phyloP scores from a whole-genome alignment of 257 asterid species.

The Gardenia jasminoides region DNA sequence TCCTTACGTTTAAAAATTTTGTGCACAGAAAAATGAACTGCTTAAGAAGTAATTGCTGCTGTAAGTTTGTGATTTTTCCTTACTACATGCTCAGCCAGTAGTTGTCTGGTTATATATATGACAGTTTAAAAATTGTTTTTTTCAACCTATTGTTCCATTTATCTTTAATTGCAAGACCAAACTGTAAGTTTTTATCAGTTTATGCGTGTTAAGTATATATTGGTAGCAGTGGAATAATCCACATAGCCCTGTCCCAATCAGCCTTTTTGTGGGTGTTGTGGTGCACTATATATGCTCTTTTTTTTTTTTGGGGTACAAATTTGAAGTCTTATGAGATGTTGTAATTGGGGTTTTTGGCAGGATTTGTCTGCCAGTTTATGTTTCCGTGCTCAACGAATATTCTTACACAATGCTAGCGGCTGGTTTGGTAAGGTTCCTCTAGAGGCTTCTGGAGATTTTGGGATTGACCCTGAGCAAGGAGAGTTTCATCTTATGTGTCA shows the following conservation, averaged over 20 bases:
- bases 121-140: not conserved
- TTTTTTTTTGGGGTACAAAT: not conserved
- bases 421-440: slow-evolving; percentile 96
- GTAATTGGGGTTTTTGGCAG: slow-evolving; percentile 40
- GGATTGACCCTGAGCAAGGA: slow-evolving; percentile 96
- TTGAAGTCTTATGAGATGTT: slow-evolving; percentile 22
- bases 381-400: slow-evolving; percentile 94
- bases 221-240: not conserved
- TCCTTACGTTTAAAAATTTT: not conserved
- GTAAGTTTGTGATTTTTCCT: not conserved
- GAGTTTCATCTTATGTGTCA: slow-evolving; percentile 98
- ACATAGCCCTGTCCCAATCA: not conserved
- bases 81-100: not conserved
- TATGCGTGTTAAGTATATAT: not conserved
- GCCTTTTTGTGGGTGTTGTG: not conserved
- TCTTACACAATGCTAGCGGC: slow-evolving; percentile 94
- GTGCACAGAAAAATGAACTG: not conserved
- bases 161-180: not conserved
- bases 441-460: slow-evolving; percentile 99
- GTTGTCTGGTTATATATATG: not conserved
- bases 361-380: slow-evolving; percentile 84
- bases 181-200: not conserved
- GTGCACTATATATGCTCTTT: not conserved
- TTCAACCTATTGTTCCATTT: not conserved
- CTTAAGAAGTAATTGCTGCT: not conserved